Evolutionary conservation across 2,329 filamentous ascomycete species (phyloP).

Genomic region (Penicillium sp.): DNA sequence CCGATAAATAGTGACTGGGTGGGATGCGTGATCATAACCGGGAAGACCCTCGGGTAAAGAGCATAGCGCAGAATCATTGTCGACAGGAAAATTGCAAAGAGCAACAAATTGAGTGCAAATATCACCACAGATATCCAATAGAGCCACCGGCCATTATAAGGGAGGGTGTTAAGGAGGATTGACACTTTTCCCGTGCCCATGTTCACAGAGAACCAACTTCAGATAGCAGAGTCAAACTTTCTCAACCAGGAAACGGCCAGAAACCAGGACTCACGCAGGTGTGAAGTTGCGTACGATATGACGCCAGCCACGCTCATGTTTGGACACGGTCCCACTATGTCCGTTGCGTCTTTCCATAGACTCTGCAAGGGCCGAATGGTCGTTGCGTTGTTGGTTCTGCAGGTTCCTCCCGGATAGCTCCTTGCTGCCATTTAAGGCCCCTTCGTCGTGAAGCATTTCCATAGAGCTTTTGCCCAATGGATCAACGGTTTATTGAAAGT

Average conservation of each 20-base stretch:
- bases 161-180: slow-evolving; percentile 33
- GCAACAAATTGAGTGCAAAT: slow-evolving; percentile 30
- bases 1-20: slow-evolving; percentile 64
- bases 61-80: slow-evolving; percentile 60
- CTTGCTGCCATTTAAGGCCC: too few species aligned
- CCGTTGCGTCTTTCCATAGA: too few species aligned
- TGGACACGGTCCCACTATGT: background rate
- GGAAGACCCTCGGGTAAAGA: slow-evolving; percentile 64
- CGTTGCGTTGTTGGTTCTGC: too few species aligned
- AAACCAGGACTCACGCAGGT: slow-evolving; percentile 39
- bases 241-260: too few species aligned
- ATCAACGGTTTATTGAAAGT: too few species aligned
- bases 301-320: slow-evolving; percentile 31
- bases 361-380: too few species aligned
- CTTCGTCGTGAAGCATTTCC: too few species aligned
- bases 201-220: slow-evolving; percentile 36
- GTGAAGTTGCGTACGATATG: slow-evolving; percentile 31
- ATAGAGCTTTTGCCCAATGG: too few species aligned
- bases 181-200: slow-evolving; percentile 41
- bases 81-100: slow-evolving; percentile 31
- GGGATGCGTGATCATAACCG: slow-evolving; percentile 62
- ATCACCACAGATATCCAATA: slow-evolving; percentile 35
- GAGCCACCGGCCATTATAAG: slow-evolving; percentile 36
- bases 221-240: too few species aligned
- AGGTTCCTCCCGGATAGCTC: too few species aligned